Base-by-base conservation (phyloP, 768 basidiomycete genomes). In the Hericium coralloides region DNA sequence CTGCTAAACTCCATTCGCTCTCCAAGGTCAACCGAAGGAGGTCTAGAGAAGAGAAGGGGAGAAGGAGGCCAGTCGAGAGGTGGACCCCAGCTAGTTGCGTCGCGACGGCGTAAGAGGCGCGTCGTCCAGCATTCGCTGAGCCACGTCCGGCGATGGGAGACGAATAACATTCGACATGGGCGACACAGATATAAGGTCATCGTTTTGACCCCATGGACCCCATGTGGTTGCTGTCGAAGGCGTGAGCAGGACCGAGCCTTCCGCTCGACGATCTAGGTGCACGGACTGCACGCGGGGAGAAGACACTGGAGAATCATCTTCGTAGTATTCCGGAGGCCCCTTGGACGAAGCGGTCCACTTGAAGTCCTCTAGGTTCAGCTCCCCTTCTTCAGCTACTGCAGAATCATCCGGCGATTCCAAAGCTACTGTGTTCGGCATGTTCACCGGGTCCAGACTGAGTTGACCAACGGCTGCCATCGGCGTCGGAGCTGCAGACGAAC, bases 281-380 rank as follows among this genome's bases (percentile, higher is more conserved):
- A 87, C 69, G 12, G 85, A 88, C 22, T 73, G 74, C 38, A 75
- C 65, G 43, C 70, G 70, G 58, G 69, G 69, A 59, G 69, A 73
- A 10, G 74, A 72, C 7, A 68, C 53, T 12, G 72, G 67, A 2
- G 77, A 77, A 36, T 73, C 66, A 12, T 71, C 66, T 47, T 75
- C 74, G 52, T 76, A 76, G 36, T 68, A 66, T 12, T 69, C 68
- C 5, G 70, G 71, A 20, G 87, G 88, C n/a, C 88, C 87, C 2
- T 69, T 68, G 7, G 87, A 88, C 8, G 85, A 83, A 23, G 81
- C 74, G 9, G 86, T 87, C 83, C 86, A 90, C 9, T 76, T 65
- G 64, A 78, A 90, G 60, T 89, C 87, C 45, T 81, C 81, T 26
- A 85, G 68, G 60, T 84, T 77, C 54, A 86, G 69, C 58, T 77